These are phyloP conservation scores for Pholiota conissans DNA, from an alignment of 768 basidiomycete species.

Conservation along the genomic window DNA sequence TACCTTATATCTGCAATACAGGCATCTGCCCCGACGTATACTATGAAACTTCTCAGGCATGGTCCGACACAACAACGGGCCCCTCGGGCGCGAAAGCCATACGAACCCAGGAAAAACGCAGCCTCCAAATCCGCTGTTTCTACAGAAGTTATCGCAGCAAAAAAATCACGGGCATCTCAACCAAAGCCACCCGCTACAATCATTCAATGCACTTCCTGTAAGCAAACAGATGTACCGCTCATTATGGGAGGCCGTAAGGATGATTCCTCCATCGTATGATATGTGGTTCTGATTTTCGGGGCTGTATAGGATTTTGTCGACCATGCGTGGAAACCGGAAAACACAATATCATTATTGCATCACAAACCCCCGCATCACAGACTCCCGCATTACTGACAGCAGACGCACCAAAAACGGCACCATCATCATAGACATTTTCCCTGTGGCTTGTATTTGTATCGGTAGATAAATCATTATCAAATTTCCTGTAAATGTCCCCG, in stretches of 20 bases:
- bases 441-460: not conserved
- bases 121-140: slow-evolving; percentile 1
- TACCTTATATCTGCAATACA: slow-evolving; percentile 15
- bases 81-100: slow-evolving; percentile 26
- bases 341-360: slow-evolving; percentile 4
- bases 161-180: slow-evolving; percentile 14
- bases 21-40: slow-evolving; percentile 48
- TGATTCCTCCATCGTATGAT: not conserved
- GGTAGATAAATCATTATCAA: not conserved
- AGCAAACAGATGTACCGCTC: slow-evolving; percentile 70
- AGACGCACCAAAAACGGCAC: not conserved
- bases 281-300: not conserved
- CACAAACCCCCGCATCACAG: not conserved
- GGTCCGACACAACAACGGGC: slow-evolving; percentile 31
- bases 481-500: not conserved
- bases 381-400: not conserved
- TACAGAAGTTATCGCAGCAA: slow-evolving; percentile 10
- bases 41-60: slow-evolving; percentile 61
- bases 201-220: slow-evolving; percentile 59
- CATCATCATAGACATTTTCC: not conserved
- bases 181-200: slow-evolving; percentile 20
- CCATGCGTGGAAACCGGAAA: slow-evolving; percentile 62
- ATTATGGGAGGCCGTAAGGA: slow-evolving; percentile 73
- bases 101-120: slow-evolving; percentile 25
- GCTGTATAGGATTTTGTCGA: slow-evolving; percentile 60